Evolutionary conservation across 1,284 basidiomycete genomes (phyloP), one percentile per base, ranked within the genome.

Genomic region (Lignosus rhinocerotis): DNA sequence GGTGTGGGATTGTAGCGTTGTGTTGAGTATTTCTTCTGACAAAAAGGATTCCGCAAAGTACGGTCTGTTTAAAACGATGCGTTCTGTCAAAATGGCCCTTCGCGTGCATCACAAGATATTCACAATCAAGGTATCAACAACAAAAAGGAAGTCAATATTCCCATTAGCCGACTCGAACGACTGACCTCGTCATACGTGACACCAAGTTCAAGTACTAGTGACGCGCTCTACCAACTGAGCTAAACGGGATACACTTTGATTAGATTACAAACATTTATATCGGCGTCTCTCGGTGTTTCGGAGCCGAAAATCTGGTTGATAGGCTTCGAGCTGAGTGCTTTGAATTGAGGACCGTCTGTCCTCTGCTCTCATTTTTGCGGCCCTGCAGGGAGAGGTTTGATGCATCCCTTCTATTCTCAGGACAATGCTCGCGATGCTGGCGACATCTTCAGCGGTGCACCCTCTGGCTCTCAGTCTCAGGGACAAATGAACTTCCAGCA

Each of bases 211-310:
- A 25, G 25, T 80, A 80, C 80, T 81, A 81, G 80, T 81, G 78
- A 79, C 77, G 80, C 80, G 79, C 78, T 80, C 78, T 81, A 81
- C 80, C 79, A 80, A 75, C 78, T 80, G 79, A 80, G 80, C 78
- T 81, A 80, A 79, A 63, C 61, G 67, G 66, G 70, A 69, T n/a
- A n/a, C n/a, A n/a, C n/a, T n/a, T n/a, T n/a, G n/a, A 25, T 25
- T 25, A 25, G 25, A 4, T 25, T 25, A 25, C 25, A 25, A 2
- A 25, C 4, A 25, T 2, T 2, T 25, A 25, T 25, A 25, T 25
- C 25, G 4, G 25, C 25, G 25, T 25, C 25, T 25, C 4, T 25
- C 25, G 25, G 25, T 25, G 25, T 25, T 25, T 25, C 3, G 11
- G 43, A 38, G 25, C 51, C 58, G 46, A 47, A 56, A 44, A 34